Conservation (phyloP, 2,329 filamentous ascomycete genomes). For the Macrophomina phaseolina region DNA sequence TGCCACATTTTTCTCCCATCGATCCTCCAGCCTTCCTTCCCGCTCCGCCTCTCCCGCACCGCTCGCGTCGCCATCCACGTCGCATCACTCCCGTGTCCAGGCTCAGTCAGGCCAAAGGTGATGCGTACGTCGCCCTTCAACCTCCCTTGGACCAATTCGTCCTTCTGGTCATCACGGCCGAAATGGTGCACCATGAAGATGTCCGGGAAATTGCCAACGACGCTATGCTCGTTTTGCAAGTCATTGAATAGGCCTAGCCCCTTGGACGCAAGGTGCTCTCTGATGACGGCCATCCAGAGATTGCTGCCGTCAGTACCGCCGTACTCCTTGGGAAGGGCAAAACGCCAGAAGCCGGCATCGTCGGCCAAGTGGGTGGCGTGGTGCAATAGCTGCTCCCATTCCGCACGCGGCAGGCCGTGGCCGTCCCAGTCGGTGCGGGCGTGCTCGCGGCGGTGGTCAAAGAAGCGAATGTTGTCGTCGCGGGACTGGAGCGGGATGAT, state of each 20-base stretch:
- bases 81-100: constrained; percentile 66
- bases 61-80: constrained; percentile 66
- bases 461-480: constrained; percentile 68
- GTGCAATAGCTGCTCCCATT: constrained; percentile 63
- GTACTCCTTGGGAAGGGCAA: constrained; percentile 62
- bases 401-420: constrained; percentile 60
- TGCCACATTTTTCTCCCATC: constrained; percentile 70
- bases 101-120: constrained; percentile 68
- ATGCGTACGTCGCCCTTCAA: constrained; percentile 60
- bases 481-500: constrained; percentile 62
- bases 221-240: constrained; percentile 67
- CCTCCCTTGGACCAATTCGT: constrained; percentile 59
- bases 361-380: constrained; percentile 60
- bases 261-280: constrained; percentile 65
- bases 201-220: constrained; percentile 68
- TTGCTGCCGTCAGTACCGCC: constrained; percentile 62
- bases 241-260: constrained; percentile 68
- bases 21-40: constrained; percentile 57
- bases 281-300: constrained; percentile 67
- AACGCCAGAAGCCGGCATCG: constrained; percentile 65
- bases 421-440: constrained; percentile 66
- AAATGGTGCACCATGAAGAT: constrained; percentile 68
- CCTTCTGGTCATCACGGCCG: constrained; percentile 61
- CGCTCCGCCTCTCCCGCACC: constrained; percentile 48
- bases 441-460: constrained; percentile 68